Percentiles rank a stretch among this genome's conserved stretches.
These are phyloP conservation scores for Penicillium steckii DNA, from an alignment of 495 filamentous ascomycete genomes.

Conservation along the genomic window DNA sequence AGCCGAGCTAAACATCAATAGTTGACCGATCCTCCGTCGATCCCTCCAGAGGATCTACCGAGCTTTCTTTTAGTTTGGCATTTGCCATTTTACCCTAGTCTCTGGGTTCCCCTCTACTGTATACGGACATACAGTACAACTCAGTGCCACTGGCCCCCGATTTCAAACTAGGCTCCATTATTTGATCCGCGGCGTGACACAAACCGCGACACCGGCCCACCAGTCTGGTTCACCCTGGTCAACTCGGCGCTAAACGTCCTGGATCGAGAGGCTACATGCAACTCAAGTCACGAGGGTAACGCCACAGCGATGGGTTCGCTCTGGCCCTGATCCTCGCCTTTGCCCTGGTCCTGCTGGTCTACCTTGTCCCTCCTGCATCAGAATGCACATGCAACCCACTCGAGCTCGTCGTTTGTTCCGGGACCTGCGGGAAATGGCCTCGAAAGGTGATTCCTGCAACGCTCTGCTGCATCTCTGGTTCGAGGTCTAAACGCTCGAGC, in stretches of 20 bases:
- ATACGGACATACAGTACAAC: too few relatives aligned
- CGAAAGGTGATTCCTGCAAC: not conserved
- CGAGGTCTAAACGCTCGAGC: not conserved
- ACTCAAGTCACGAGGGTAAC: constrained; percentile 23
- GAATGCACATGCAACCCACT: constrained; percentile 6
- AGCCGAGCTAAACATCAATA: constrained; percentile 46
- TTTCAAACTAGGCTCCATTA: constrained; percentile 5
- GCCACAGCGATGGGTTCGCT: not conserved
- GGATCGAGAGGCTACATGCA: constrained; percentile 27
- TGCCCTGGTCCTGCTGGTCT: not conserved
- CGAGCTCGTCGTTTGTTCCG: not conserved
- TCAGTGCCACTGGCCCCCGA: not conserved
- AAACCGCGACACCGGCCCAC: constrained; percentile 8
- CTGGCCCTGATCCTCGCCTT: not conserved
- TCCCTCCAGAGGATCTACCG: constrained; percentile 37
- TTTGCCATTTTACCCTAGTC: constrained; percentile 1
- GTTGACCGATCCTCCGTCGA: constrained; percentile 48
- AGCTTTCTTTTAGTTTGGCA: constrained; percentile 26
- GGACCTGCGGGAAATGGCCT: not conserved
- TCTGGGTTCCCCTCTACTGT: not conserved
- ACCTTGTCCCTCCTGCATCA: not conserved
- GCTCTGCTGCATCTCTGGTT: not conserved
- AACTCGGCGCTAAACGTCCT: constrained; percentile 23
- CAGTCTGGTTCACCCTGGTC: constrained; percentile 16
- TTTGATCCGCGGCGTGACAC: constrained; percentile 10